Percentiles rank a stretch among this genome's conserved stretches.
phyloP scores from a whole-genome alignment of 106 monocot genomes.

The Platanthera guangdongensis region DNA sequence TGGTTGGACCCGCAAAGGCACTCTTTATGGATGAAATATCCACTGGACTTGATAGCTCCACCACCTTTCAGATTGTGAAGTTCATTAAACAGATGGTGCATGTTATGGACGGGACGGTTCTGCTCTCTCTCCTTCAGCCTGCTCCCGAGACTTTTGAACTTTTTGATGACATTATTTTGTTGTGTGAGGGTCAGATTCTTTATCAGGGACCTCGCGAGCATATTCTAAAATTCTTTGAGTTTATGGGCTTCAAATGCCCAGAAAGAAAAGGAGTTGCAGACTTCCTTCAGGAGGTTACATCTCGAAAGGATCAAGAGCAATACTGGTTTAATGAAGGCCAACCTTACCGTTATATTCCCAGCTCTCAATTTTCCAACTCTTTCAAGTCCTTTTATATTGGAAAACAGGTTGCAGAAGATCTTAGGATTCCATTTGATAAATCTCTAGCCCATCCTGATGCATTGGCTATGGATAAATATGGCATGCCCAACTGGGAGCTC shows the following conservation, averaged over 20 bases:
- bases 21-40: conserved; percentile 97
- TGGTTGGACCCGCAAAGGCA: conserved; percentile 84
- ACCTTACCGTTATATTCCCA: conserved; percentile 51
- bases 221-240: conserved; percentile 68
- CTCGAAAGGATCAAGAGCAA: conserved; percentile 80
- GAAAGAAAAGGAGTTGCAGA: conserved; percentile 79
- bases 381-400: conserved; percentile 56
- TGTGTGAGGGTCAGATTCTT: conserved; percentile 76
- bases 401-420: conserved; percentile 19
- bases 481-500: conserved; percentile 58
- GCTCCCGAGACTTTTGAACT: conserved; percentile 85
- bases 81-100: conserved; percentile 72
- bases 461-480: conserved; percentile 51
- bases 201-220: conserved; percentile 76
- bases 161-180: conserved; percentile 76
- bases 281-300: conserved; percentile 93
- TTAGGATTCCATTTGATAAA: conserved; percentile 49
- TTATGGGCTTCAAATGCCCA: conserved; percentile 72
- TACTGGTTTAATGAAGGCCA: conserved; percentile 52
- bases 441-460: conserved; percentile 63
- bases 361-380: conserved; percentile 33
- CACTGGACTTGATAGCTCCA: conserved; percentile 83
- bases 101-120: conserved; percentile 64
- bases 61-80: conserved; percentile 86
- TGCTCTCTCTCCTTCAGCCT: conserved; percentile 90